These are phyloP conservation scores for Vitis cinerea DNA, from an alignment of 164 flowering plant species.

Conservation along the genomic window DNA sequence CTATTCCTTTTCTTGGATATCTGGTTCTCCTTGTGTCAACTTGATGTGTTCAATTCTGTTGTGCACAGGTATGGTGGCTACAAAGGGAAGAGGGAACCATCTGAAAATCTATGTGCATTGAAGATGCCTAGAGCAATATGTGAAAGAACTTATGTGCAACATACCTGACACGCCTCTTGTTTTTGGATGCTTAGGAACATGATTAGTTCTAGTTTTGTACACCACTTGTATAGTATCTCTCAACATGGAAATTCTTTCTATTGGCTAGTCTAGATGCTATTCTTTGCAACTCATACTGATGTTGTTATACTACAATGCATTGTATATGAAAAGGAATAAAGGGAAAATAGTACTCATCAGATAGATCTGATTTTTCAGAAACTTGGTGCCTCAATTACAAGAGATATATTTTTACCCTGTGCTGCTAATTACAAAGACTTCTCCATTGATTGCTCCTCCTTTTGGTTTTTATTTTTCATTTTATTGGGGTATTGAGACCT, in stretches of 20 bases:
- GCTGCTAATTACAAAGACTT: background rate
- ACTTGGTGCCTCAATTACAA: background rate
- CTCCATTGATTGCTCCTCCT: background rate
- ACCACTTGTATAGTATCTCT: constrained; percentile 10
- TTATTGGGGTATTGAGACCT: background rate
- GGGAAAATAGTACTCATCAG: background rate
- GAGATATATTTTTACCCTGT: background rate
- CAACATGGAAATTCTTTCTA: constrained; percentile 12
- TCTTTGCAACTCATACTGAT: constrained; percentile 9
- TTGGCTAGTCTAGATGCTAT: constrained; percentile 14
- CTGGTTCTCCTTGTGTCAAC: constrained; percentile 29
- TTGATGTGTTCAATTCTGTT: constrained; percentile 41
- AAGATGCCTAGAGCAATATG: constrained; percentile 28
- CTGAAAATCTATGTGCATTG: constrained; percentile 38
- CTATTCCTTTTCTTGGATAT: background rate
- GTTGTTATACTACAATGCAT: constrained; percentile 1
- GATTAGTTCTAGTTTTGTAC: constrained; percentile 20
- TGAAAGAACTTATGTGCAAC: constrained; percentile 21
- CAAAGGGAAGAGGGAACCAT: constrained; percentile 36
- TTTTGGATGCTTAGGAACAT: constrained; percentile 4
- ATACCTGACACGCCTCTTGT: background rate
- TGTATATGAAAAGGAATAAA: constrained; percentile 11
- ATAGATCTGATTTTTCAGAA: background rate
- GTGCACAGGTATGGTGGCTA: constrained; percentile 49
- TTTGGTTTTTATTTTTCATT: background rate